These are phyloP conservation scores for Mycena metata DNA, from an alignment of 768 basidiomycete genomes.

Conservation along the genomic window DNA sequence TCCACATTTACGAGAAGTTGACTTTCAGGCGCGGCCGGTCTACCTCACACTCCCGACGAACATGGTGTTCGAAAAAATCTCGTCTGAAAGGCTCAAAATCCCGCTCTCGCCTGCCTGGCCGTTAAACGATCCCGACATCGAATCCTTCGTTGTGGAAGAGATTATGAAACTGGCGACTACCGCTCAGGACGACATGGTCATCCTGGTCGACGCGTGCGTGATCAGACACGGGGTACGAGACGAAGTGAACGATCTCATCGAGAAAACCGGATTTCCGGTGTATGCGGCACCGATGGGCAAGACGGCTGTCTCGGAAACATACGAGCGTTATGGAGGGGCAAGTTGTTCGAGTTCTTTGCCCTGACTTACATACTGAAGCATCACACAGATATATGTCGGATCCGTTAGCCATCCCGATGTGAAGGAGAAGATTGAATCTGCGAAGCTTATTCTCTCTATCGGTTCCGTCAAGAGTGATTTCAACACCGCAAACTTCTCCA, in stretches of 20 bases:
- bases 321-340: slow-evolving; percentile 85
- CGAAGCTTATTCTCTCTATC: slow-evolving; percentile 82
- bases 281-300: slow-evolving; percentile 89
- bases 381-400: slow-evolving; percentile 78
- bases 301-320: slow-evolving; percentile 75
- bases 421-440: slow-evolving; percentile 78
- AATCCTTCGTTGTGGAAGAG: slow-evolving; percentile 78
- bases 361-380: slow-evolving; percentile 1
- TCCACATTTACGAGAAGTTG: background rate
- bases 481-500: slow-evolving; percentile 87
- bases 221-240: slow-evolving; percentile 76
- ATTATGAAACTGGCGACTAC: slow-evolving; percentile 74
- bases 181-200: slow-evolving; percentile 75
- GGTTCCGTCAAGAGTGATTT: slow-evolving; percentile 82
- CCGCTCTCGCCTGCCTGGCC: slow-evolving; percentile 67
- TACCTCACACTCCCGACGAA: slow-evolving; percentile 92
- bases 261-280: slow-evolving; percentile 76
- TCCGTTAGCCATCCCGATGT: slow-evolving; percentile 74
- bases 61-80: slow-evolving; percentile 78
- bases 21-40: slow-evolving; percentile 74
- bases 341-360: slow-evolving; percentile 44
- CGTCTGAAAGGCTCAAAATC: slow-evolving; percentile 70
- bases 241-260: slow-evolving; percentile 73
- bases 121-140: slow-evolving; percentile 68
- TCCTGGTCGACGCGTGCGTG: slow-evolving; percentile 87